These are phyloP conservation scores for Plasmodium falciparum DNA, from an alignment of 169 alveolate species.

Conservation along the genomic window DNA sequence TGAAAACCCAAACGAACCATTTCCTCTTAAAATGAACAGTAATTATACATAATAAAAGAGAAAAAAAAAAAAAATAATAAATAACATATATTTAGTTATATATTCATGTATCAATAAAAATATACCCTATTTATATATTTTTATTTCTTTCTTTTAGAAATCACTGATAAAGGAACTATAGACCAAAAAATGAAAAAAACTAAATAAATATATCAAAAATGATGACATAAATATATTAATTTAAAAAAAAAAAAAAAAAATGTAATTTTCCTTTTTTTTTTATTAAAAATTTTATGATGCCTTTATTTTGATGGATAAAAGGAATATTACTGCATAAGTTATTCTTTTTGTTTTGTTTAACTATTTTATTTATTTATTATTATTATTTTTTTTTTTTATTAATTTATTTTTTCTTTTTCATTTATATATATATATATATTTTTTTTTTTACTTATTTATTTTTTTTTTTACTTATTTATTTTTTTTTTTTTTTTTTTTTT, in stretches of 20 bases:
- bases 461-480: conserved; percentile 6
- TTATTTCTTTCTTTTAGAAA: conserved; percentile 22
- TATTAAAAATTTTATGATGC: not conserved
- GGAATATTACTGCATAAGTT: not conserved
- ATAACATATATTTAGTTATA: not conserved
- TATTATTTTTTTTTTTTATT: conserved; percentile 1
- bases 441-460: too few species aligned
- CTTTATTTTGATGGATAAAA: not conserved
- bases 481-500: conserved; percentile 2
- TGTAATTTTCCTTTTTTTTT: not conserved
- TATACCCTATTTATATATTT: not conserved
- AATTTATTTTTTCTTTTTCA: not conserved
- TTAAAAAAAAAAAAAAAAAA: not conserved
- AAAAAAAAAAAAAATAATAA: not conserved
- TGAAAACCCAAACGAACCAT: conserved; percentile 53
- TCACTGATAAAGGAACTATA: conserved; percentile 26
- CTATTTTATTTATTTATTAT: conserved; percentile 7
- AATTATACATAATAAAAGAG: not conserved
- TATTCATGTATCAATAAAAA: not conserved
- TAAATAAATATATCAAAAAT: conserved; percentile 10
- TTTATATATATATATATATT: too few species aligned
- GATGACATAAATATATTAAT: not conserved
- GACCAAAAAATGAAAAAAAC: conserved; percentile 57
- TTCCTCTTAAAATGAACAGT: conserved; percentile 56
- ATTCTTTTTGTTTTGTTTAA: too few species aligned